These are phyloP conservation scores for Pichia sp. DNA, from an alignment of 1,139 yeast species.

Conservation along the genomic window DNA sequence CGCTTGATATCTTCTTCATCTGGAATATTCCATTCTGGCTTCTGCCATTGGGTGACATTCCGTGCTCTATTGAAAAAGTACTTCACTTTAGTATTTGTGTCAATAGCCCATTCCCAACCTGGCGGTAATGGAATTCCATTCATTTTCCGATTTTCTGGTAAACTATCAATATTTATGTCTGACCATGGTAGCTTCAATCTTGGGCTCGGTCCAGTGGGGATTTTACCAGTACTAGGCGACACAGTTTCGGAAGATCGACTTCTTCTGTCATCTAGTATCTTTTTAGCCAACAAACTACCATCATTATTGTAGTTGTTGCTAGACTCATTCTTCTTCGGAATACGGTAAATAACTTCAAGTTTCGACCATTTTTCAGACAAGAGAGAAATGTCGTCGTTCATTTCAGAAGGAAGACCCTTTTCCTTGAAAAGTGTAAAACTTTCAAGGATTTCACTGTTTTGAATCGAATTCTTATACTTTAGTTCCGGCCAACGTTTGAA, in stretches of 20 bases:
- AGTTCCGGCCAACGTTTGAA: conserved; percentile 71
- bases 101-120: conserved; percentile 48
- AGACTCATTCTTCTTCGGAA: conserved; percentile 41
- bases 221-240: not conserved
- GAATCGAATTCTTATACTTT: conserved; percentile 65
- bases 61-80: conserved; percentile 50
- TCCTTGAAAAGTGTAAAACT: conserved; percentile 33
- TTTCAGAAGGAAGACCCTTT: conserved; percentile 23
- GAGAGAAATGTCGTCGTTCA: conserved; percentile 32
- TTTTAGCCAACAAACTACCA: not conserved
- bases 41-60: conserved; percentile 50
- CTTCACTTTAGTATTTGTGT: conserved; percentile 30
- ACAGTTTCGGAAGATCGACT: conserved; percentile 17
- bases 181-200: conserved; percentile 13
- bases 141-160: conserved; percentile 13
- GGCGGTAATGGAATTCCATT: conserved; percentile 34
- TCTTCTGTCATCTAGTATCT: conserved; percentile 29
- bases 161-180: conserved; percentile 9
- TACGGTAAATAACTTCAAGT: conserved; percentile 76
- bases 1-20: conserved; percentile 15
- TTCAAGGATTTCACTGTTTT: conserved; percentile 69
- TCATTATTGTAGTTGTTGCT: not conserved
- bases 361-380: conserved; percentile 64
- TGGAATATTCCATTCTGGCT: conserved; percentile 30
- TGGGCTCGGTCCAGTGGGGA: conserved; percentile 12